Evolutionary conservation across 441 rosid species (phyloP).

Genomic region (Metrosideros polymorpha): DNA sequence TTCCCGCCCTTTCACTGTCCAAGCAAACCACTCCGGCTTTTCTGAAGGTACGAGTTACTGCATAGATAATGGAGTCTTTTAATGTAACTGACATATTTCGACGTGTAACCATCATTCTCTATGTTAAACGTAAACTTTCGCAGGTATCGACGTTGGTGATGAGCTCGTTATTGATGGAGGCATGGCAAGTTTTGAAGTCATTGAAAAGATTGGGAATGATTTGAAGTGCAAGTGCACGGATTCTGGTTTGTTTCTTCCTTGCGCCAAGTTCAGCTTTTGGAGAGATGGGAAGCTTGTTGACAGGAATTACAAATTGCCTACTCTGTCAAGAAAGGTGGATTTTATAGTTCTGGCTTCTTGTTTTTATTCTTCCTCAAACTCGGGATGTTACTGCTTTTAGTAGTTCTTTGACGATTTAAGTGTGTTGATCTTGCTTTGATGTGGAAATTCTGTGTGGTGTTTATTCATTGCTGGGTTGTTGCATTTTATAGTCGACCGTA

Average conservation of each 20-base stretch:
- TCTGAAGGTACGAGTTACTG: slow-evolving; percentile 40
- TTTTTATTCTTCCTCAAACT: neutral
- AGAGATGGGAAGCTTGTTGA: slow-evolving; percentile 53
- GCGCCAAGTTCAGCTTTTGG: slow-evolving; percentile 73
- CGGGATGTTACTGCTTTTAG: neutral
- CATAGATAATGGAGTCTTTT: neutral
- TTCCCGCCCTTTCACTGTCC: slow-evolving; percentile 45
- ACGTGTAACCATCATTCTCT: neutral
- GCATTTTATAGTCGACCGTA: neutral
- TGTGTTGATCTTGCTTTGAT: neutral
- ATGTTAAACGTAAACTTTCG: neutral
- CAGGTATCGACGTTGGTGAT: slow-evolving; percentile 66
- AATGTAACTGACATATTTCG: neutral
- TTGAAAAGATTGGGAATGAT: slow-evolving; percentile 49
- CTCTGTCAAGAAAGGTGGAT: slow-evolving; percentile 46
- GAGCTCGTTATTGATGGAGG: slow-evolving; percentile 69
- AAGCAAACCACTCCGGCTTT: slow-evolving; percentile 53
- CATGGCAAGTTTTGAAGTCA: slow-evolving; percentile 65
- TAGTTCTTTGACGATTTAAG: neutral
- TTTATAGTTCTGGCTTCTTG: neutral
- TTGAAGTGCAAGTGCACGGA: slow-evolving; percentile 56
- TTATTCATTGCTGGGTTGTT: neutral
- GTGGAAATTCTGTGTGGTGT: neutral
- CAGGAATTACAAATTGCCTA: slow-evolving; percentile 41
- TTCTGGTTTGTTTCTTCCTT: slow-evolving; percentile 58